phyloP scores from a whole-genome alignment of 495 filamentous ascomycete genomes.

The Hypoxylon intermedium region DNA sequence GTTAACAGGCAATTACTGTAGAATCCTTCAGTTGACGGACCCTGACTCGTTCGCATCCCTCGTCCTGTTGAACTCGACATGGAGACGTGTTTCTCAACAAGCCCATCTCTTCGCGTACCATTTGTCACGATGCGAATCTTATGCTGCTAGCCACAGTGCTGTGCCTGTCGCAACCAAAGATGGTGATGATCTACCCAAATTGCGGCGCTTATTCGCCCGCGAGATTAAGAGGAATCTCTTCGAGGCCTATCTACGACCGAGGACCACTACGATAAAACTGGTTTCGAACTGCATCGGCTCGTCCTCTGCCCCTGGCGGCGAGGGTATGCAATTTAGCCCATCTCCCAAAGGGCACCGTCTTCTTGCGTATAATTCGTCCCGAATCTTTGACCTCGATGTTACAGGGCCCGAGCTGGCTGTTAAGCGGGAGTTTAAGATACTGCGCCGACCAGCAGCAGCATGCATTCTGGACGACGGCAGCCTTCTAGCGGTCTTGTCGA shows the following conservation, averaged over 20 bases:
- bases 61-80: slow-evolving; percentile 78
- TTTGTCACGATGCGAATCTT: slow-evolving; percentile 73
- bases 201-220: slow-evolving; percentile 71
- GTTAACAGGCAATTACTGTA: slow-evolving; percentile 44
- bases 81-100: slow-evolving; percentile 76
- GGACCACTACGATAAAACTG: slow-evolving; percentile 72
- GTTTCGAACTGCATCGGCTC: slow-evolving; percentile 86
- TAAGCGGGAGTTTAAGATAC: slow-evolving; percentile 79
- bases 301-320: slow-evolving; percentile 80
- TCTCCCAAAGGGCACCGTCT: slow-evolving; percentile 76
- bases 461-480: slow-evolving; percentile 82
- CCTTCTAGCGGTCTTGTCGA: slow-evolving; percentile 78
- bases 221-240: slow-evolving; percentile 83
- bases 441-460: slow-evolving; percentile 75
- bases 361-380: slow-evolving; percentile 83
- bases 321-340: slow-evolving; percentile 83
- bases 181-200: slow-evolving; percentile 60
- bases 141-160: slow-evolving; percentile 59
- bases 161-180: slow-evolving; percentile 53
- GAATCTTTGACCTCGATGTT: slow-evolving; percentile 80
- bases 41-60: slow-evolving; percentile 84
- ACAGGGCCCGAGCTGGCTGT: slow-evolving; percentile 63
- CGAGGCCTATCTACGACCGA: slow-evolving; percentile 76
- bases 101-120: slow-evolving; percentile 78
- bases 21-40: slow-evolving; percentile 77